Conservation (phyloP, 179 eudicot genomes). For the Vitellaria paradoxa region DNA sequence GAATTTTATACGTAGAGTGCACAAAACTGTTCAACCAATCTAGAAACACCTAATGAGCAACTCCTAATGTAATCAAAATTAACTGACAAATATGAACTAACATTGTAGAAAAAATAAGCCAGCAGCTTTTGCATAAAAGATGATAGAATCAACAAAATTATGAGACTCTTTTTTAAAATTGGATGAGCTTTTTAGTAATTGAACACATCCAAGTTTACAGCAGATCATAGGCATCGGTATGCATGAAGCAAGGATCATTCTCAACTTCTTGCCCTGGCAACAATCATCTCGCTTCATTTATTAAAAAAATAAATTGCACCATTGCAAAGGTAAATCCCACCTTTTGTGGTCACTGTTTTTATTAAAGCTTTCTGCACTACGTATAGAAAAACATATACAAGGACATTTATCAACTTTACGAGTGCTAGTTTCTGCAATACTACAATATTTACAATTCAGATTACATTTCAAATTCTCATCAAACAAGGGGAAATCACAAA, state of each 20-base stretch:
- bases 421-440: background rate
- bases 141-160: background rate
- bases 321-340: conserved; percentile 16
- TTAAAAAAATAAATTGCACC: conserved; percentile 1
- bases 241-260: background rate
- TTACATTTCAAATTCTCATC: conserved; percentile 29
- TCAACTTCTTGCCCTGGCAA: background rate
- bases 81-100: background rate
- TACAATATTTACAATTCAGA: conserved; percentile 15
- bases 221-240: background rate
- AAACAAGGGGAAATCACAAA: conserved; percentile 26
- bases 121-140: background rate
- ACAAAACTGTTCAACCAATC: background rate
- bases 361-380: conserved; percentile 8
- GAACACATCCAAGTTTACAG: background rate
- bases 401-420: conserved; percentile 6
- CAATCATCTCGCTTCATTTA: conserved; percentile 13
- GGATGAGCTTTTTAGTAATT: background rate
- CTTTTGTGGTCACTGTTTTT: background rate
- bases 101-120: background rate
- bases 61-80: background rate
- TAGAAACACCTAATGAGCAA: background rate
- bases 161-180: background rate
- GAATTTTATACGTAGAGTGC: background rate
- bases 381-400: conserved; percentile 5